Conservation (phyloP, 305 asterid species). For the Solanum chacoense region DNA sequence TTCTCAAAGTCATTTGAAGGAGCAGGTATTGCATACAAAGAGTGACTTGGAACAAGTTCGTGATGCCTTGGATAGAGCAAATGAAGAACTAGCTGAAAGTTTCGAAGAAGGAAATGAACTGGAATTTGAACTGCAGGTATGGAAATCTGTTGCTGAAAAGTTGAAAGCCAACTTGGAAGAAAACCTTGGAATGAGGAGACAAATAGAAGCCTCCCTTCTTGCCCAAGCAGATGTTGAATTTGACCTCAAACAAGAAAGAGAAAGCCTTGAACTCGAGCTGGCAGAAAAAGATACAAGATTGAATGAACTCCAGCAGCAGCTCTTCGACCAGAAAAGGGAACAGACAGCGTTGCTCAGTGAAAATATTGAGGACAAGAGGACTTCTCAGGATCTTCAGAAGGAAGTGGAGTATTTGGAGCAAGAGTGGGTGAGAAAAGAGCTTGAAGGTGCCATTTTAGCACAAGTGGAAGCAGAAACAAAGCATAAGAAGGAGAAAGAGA, state of each 20-base stretch:
- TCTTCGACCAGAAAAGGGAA: constrained; percentile 15
- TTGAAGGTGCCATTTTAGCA: constrained; percentile 13
- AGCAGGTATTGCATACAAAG: constrained; percentile 37
- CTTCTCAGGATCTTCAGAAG: constrained; percentile 6
- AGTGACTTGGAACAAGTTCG: constrained; percentile 36
- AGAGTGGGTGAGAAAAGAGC: constrained; percentile 17
- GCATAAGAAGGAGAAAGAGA: constrained; percentile 4
- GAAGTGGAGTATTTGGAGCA: constrained; percentile 8
- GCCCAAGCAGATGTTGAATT: constrained; percentile 52
- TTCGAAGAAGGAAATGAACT: constrained; percentile 51
- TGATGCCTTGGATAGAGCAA: constrained; percentile 53
- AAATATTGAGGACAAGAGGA: constrained; percentile 5
- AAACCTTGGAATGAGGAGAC: constrained; percentile 43
- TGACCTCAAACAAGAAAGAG: constrained; percentile 58
- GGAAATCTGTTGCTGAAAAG: constrained; percentile 66
- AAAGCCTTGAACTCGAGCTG: constrained; percentile 30
- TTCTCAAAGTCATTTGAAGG: constrained; percentile 21
- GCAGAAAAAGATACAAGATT: constrained; percentile 44
- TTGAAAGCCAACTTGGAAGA: constrained; percentile 45
- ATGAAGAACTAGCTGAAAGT: constrained; percentile 54
- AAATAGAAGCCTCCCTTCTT: constrained; percentile 82
- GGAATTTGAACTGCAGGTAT: constrained; percentile 63
- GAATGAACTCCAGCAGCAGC: constrained; percentile 41
- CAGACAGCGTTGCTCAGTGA: not conserved
- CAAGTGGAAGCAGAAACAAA: constrained; percentile 3